Conservation (phyloP, 1,284 basidiomycete species). For the Cryptococcus neoformans region DNA sequence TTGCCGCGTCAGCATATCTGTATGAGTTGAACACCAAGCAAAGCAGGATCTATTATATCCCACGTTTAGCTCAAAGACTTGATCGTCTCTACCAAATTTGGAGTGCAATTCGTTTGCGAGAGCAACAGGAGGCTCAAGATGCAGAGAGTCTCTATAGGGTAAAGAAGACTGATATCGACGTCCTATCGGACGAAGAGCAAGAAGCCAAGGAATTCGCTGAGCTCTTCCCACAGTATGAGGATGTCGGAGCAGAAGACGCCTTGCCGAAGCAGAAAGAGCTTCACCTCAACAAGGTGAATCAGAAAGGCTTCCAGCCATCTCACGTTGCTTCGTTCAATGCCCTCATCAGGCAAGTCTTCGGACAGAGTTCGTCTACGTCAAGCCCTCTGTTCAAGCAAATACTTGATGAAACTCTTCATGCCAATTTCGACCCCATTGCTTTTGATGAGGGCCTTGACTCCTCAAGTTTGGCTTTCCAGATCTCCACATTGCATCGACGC, state of each 20-base stretch:
- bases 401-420: slow-evolving; percentile 22
- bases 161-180: slow-evolving; percentile 60
- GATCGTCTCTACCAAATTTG: slow-evolving; percentile 75
- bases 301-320: slow-evolving; percentile 19
- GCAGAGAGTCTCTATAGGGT: slow-evolving; percentile 76
- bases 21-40: slow-evolving; percentile 6
- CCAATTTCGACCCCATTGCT: slow-evolving; percentile 17
- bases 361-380: slow-evolving; percentile 1
- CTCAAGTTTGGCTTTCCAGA: slow-evolving; percentile 33
- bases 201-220: slow-evolving; percentile 78
- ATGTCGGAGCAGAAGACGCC: slow-evolving; percentile 42
- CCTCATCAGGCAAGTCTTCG: slow-evolving; percentile 22
- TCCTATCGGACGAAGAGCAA: slow-evolving; percentile 65
- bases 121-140: slow-evolving; percentile 63
- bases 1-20: slow-evolving; percentile 10
- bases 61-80: slow-evolving; percentile 56
- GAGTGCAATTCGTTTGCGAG: slow-evolving; percentile 72
- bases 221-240: slow-evolving; percentile 77
- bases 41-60: slow-evolving; percentile 8
- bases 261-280: not conserved
- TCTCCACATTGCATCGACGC: slow-evolving; percentile 28
- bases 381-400: slow-evolving; percentile 12
- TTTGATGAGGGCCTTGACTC: slow-evolving; percentile 34
- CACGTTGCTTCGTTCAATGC: slow-evolving; percentile 31
- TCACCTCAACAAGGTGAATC: not conserved